Evolutionary conservation across 306 rosid species (phyloP).

Genomic region (Quercus glauca): DNA sequence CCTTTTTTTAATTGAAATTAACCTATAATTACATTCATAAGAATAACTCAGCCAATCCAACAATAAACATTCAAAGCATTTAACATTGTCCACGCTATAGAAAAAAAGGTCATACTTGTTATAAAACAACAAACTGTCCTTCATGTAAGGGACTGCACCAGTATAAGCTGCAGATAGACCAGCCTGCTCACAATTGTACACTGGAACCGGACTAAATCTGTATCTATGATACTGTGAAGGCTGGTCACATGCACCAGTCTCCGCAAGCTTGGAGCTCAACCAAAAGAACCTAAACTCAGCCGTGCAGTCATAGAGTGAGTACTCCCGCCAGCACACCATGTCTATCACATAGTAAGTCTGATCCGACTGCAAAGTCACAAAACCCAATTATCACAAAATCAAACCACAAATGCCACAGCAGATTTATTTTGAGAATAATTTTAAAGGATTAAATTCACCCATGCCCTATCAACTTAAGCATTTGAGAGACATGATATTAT

Average conservation of each 20-base stretch:
- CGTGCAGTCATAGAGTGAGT: conserved; percentile 71
- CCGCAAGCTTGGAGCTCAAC: conserved; percentile 80
- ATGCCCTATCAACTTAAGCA: too few relatives aligned
- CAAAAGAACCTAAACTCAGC: conserved; percentile 86
- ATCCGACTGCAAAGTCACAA: conserved; percentile 48
- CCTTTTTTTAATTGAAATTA: too few relatives aligned
- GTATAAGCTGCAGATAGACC: conserved; percentile 64
- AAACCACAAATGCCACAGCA: neutral
- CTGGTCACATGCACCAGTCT: conserved; percentile 67
- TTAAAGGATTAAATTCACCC: too few relatives aligned
- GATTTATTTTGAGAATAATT: too few relatives aligned
- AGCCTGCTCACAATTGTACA: conserved; percentile 49
- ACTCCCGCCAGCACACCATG: conserved; percentile 91
- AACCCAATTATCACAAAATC: conserved; percentile 4
- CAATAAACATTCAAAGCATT: neutral
- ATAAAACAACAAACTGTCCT: conserved; percentile 79
- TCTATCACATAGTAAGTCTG: conserved; percentile 90
- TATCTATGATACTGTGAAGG: conserved; percentile 71
- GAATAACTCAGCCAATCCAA: neutral
- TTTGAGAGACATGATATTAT: too few relatives aligned
- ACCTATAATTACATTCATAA: too few relatives aligned
- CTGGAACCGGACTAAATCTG: conserved; percentile 67
- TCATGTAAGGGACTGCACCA: conserved; percentile 61
- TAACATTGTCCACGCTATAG: neutral
- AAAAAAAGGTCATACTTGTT: conserved; percentile 55